phyloP scores from a whole-genome alignment of 2,329 filamentous ascomycete species.

The Apiospora hydei region DNA sequence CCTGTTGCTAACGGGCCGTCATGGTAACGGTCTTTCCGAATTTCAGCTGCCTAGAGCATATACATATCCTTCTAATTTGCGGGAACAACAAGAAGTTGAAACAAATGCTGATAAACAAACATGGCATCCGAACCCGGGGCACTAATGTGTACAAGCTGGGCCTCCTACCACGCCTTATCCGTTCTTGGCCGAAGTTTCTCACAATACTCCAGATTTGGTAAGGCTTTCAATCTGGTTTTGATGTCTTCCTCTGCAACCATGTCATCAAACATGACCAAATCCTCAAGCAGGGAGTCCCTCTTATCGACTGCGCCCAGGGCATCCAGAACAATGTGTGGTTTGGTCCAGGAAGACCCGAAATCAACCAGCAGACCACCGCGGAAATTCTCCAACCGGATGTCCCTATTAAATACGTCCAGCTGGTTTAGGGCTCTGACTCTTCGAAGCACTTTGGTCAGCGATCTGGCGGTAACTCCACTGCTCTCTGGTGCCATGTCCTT shows the following conservation, averaged over 20 bases:
- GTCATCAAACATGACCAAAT: background rate
- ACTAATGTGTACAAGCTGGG: background rate
- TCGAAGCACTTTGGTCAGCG: background rate
- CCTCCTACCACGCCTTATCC: background rate
- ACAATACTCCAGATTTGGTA: slow-evolving; percentile 11
- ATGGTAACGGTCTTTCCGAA: background rate
- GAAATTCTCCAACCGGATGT: slow-evolving; percentile 6
- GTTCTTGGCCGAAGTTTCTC: background rate
- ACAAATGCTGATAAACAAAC: background rate
- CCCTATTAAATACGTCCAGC: background rate
- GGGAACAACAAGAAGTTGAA: slow-evolving; percentile 39
- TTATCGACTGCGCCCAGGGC: background rate
- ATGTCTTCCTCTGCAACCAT: background rate
- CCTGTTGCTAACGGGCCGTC: background rate
- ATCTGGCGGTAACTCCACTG: background rate
- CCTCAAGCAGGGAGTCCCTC: background rate
- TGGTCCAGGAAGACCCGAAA: background rate
- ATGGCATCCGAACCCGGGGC: too few species aligned
- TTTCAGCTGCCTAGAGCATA: background rate
- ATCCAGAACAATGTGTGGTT: background rate
- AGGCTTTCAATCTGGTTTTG: background rate
- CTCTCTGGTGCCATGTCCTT: background rate
- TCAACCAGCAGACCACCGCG: background rate
- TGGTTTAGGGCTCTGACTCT: background rate
- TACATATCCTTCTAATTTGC: slow-evolving; percentile 38